These are phyloP conservation scores for Fusarium circinatum DNA, from an alignment of 2,329 filamentous ascomycete species.

Conservation along the genomic window DNA sequence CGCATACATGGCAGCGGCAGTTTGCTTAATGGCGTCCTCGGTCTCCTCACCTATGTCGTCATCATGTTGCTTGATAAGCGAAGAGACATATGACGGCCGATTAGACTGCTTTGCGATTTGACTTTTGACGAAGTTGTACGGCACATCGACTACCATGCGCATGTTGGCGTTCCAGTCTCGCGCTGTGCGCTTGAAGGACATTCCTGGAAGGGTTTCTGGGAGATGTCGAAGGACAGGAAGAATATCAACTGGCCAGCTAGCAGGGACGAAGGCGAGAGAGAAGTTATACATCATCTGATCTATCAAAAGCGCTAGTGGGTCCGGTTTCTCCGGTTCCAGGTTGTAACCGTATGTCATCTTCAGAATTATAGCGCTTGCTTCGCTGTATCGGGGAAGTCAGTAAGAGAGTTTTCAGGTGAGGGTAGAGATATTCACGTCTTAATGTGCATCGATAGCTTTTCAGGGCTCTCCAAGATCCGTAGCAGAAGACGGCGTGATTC, in stretches of 20 bases:
- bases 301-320: conserved; percentile 41
- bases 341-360: conserved; percentile 44
- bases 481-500: background rate
- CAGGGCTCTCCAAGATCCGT: background rate
- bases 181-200: conserved; percentile 39
- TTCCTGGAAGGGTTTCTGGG: conserved; percentile 42
- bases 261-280: background rate
- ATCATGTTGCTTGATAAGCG: conserved; percentile 21
- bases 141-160: conserved; percentile 19
- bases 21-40: background rate
- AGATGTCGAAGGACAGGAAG: conserved; percentile 41
- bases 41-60: background rate
- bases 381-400: background rate
- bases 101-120: conserved; percentile 30
- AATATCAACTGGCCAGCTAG: conserved; percentile 24
- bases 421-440: background rate
- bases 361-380: conserved; percentile 34
- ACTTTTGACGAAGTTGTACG: conserved; percentile 38
- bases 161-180: conserved; percentile 29
- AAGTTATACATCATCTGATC: conserved; percentile 1
- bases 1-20: background rate
- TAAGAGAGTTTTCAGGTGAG: fast-evolving
- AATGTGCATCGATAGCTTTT: background rate
- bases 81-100: conserved; percentile 36
- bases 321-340: conserved; percentile 29